Evolutionary conservation across 805 yeast species (phyloP), one percentile per base, ranked within the genome.

Genomic region (Hanseniaspora jakobsenii): DNA sequence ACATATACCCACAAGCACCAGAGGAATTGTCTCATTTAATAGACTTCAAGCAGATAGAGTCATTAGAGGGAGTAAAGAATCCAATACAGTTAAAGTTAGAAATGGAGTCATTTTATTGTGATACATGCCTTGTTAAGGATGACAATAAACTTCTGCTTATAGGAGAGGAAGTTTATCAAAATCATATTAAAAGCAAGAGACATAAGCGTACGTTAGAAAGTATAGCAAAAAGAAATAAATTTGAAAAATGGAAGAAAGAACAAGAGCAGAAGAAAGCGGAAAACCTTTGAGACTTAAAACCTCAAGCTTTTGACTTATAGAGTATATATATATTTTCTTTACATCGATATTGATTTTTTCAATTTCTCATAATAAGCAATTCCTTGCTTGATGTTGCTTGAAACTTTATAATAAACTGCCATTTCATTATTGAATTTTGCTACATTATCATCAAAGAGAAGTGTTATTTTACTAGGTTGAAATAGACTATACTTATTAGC

Each of bases 121-220:
- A 72, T 1, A 59, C 68, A 1, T 89, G 98, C 57, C 61, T 59
- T 6, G 78, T 75, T 50, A 63, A 66, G 28, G 66, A 68, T 3
- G 75, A 76, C 1, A 67, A 74, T 2, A 67, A 72, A 1, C 58
- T 80, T 12, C 68, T 85, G 0, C 71, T 81, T 1, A 75, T 91
- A 6, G 96, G 96, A 0, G 76, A 72, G 39, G 72, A 73, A 1
- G 79, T 71, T 40, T 84, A 83, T 78, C 59, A 72, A 5, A 68
- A 72, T 4, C 98, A 89, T 60, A 48, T 76, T 38, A 62, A 64
- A 16, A 77, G 94, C 47, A 68, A 77, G 49, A 69, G 81, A 47
- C 98, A 87, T 55, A 72, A 68, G 50, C 64, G 69, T n/a, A 71
- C 67, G 44, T 37, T 70, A 14, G 63, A 65, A 13, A 63, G 72